A percentile compares a stretch with the other conserved stretches of the same genome.
Conservation (phyloP, 1,284 basidiomycete genomes). For the Malassezia obtusa region DNA sequence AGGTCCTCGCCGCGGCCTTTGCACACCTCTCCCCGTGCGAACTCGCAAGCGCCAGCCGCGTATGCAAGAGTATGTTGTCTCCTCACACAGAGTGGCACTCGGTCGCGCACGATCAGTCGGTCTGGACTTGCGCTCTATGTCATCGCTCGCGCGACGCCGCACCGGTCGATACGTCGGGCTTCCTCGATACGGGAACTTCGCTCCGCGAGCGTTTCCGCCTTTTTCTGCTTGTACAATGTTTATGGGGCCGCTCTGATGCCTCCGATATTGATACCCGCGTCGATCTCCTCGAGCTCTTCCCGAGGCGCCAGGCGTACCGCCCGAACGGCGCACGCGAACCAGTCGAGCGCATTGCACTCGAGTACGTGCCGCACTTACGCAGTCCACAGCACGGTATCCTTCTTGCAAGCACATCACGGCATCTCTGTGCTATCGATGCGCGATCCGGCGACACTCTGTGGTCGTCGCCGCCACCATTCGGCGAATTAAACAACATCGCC, state of each 20-base stretch:
- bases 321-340: conserved; percentile 3
- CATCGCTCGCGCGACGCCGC: background rate
- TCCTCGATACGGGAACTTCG: no score
- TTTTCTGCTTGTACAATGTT: no score
- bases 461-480: conserved; percentile 26
- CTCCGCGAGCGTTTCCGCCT: no score
- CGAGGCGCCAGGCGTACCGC: background rate
- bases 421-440: conserved; percentile 15
- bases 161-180: background rate
- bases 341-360: conserved; percentile 33
- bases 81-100: conserved; percentile 5
- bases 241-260: no score
- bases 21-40: conserved; percentile 17
- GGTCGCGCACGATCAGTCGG: background rate
- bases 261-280: no score
- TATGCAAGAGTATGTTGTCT: conserved; percentile 11
- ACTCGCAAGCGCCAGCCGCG: conserved; percentile 12
- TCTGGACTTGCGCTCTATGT: no score
- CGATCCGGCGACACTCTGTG: conserved; percentile 23
- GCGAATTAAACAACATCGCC: no score
- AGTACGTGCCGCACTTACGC: conserved; percentile 7
- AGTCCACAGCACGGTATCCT: conserved; percentile 21
- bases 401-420: conserved; percentile 15
- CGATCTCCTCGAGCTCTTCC: conserved; percentile 1
- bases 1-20: background rate